Evolutionary conservation across 805 yeast species (phyloP), one percentile per base, ranked within the genome.

Genomic region (Teunomyces tritomae): DNA sequence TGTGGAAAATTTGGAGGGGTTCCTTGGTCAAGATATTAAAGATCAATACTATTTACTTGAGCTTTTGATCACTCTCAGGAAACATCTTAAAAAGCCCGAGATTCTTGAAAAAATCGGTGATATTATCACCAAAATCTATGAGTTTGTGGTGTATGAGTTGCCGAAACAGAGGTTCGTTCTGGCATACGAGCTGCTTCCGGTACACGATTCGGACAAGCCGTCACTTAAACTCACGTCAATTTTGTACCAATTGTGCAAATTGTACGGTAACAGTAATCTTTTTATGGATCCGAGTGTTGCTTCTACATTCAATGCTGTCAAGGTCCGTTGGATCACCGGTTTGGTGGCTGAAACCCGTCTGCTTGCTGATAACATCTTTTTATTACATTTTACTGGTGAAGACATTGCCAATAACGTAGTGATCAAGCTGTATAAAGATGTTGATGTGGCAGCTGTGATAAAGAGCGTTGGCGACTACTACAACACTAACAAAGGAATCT

Each of bases 291-390:
- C 44, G 1, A 44, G 50, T 16, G 52, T 58, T 11, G 52, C 36
- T 14, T 39, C 44, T 0, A 35, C 49, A 1, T 71, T 70, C 45
- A 46, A 49, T 3, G 43, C 49, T n/a, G 44, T 46, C n/a, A 73
- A 72, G 51, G 67, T 66, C 46, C 44, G 55, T 4, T 71, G 74
- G 75, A 44, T 62, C 26, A 44, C 44, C 20, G 44, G 49, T 3
- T 26, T 37, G n/a, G 41, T 52, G 1, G 16, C 49, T 6, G 28
- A 42, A 5, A 29, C n/a, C 32, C n/a, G 16, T 8, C 34, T 33
- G 9, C 53, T 62, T 43, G 65, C 67, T 4, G 57, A 67, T 45
- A 45, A 54, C 5, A 55, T 54, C 9, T 67, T 57, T 49, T 43
- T 65, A 43, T 47, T 56, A 4, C 59, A 59, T 11, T 61, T 58